Percentiles rank a stretch among this genome's conserved stretches.
phyloP scores from a whole-genome alignment of 2,329 filamentous ascomycete genomes.

The Arthrobotrys sinensis region DNA sequence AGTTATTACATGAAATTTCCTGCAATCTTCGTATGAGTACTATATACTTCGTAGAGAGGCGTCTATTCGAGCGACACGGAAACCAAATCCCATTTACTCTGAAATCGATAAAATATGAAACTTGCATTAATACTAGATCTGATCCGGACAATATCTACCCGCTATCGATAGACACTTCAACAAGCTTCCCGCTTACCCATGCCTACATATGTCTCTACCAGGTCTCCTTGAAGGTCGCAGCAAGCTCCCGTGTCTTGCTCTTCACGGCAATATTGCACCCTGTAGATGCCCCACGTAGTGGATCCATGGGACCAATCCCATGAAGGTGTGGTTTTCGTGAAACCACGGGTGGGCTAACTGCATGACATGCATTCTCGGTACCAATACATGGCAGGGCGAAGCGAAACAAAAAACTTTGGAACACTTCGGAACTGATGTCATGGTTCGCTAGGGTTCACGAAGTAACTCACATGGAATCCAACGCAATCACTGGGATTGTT shows the following conservation, averaged over 20 bases:
- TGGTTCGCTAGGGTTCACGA: not conserved
- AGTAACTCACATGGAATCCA: not conserved
- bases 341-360: not conserved
- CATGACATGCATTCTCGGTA: constrained; percentile 25
- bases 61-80: too few species aligned
- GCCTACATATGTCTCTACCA: constrained; percentile 21
- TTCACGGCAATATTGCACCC: constrained; percentile 21
- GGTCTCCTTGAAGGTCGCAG: constrained; percentile 10
- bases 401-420: not conserved
- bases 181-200: constrained; percentile 38
- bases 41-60: not conserved
- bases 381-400: not conserved
- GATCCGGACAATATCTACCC: not conserved
- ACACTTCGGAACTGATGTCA: constrained; percentile 16
- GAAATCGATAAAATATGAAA: too few species aligned
- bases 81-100: too few species aligned
- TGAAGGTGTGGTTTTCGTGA: not conserved
- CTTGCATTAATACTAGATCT: too few species aligned
- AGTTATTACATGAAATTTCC: not conserved
- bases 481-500: not conserved
- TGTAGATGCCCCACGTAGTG: constrained; percentile 20
- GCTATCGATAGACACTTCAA: not conserved
- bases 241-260: constrained; percentile 5
- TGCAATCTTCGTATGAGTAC: not conserved
- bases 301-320: constrained; percentile 19